phyloP scores from a whole-genome alignment of 1,139 yeast genomes.

The Candida sp. region DNA sequence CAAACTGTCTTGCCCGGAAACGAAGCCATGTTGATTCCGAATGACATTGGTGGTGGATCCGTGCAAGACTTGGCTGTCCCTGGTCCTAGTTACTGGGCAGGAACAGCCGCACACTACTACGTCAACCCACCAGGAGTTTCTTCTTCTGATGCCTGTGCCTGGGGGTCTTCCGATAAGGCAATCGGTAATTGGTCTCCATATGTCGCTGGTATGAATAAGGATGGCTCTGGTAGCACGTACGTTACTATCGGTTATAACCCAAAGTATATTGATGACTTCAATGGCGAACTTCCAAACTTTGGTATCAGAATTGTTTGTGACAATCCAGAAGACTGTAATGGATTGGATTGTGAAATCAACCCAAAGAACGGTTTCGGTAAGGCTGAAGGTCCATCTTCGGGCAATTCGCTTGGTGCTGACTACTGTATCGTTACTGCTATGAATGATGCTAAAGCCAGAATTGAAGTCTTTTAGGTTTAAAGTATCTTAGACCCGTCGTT shows the following conservation, averaged over 20 bases:
- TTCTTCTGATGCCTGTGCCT: conserved; percentile 75
- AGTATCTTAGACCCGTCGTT: neutral
- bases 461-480: conserved; percentile 65
- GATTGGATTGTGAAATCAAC: conserved; percentile 80
- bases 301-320: conserved; percentile 81
- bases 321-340: conserved; percentile 67
- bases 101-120: conserved; percentile 88
- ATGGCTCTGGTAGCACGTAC: conserved; percentile 66
- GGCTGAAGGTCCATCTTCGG: conserved; percentile 45
- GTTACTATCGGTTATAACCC: conserved; percentile 95
- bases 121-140: conserved; percentile 87
- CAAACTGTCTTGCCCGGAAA: conserved; percentile 95
- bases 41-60: conserved; percentile 53
- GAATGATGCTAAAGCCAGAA: conserved; percentile 63
- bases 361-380: conserved; percentile 66
- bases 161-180: conserved; percentile 76
- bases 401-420: conserved; percentile 66
- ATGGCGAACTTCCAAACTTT: conserved; percentile 58
- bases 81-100: conserved; percentile 72
- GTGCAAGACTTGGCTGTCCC: conserved; percentile 76
- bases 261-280: conserved; percentile 69
- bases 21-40: conserved; percentile 93
- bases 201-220: conserved; percentile 90
- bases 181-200: conserved; percentile 93
- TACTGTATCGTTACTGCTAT: conserved; percentile 86